Conservation (phyloP, 805 yeast genomes). For the Wickerhamomyces alni region DNA sequence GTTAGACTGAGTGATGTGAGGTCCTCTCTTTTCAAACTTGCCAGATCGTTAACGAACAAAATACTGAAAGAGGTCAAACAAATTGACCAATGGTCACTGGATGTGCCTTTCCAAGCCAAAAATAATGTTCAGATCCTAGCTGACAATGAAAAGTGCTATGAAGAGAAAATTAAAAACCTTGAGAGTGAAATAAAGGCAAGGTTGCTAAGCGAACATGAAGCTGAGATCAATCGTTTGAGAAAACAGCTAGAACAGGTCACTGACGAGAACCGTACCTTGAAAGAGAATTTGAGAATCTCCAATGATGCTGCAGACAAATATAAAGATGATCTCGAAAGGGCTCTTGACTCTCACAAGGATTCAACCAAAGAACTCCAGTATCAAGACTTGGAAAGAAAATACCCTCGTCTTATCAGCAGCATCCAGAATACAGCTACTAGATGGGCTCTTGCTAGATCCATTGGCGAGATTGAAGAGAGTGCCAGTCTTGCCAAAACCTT, state of each 20-base stretch:
- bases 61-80: constrained; percentile 2
- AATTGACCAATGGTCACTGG: constrained; percentile 2
- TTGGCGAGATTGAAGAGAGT: constrained; percentile 4
- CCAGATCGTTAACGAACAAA: constrained; percentile 5
- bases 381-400: constrained; percentile 4
- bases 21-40: constrained; percentile 2
- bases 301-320: background rate
- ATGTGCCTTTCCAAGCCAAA: constrained; percentile 1
- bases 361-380: constrained; percentile 1
- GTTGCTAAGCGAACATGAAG: background rate
- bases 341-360: background rate
- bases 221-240: background rate
- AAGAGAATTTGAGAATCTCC: constrained; percentile 1
- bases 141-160: constrained; percentile 1
- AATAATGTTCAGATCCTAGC: constrained; percentile 1
- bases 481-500: background rate
- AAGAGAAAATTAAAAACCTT: background rate
- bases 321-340: background rate
- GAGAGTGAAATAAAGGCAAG: background rate
- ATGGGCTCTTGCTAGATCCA: constrained; percentile 3
- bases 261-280: constrained; percentile 3
- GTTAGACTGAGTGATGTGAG: constrained; percentile 3
- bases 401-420: constrained; percentile 4
- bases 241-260: background rate
- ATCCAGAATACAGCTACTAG: constrained; percentile 6